phyloP scores from a whole-genome alignment of 177 flowering plant genomes.

The Vitis hybrid region DNA sequence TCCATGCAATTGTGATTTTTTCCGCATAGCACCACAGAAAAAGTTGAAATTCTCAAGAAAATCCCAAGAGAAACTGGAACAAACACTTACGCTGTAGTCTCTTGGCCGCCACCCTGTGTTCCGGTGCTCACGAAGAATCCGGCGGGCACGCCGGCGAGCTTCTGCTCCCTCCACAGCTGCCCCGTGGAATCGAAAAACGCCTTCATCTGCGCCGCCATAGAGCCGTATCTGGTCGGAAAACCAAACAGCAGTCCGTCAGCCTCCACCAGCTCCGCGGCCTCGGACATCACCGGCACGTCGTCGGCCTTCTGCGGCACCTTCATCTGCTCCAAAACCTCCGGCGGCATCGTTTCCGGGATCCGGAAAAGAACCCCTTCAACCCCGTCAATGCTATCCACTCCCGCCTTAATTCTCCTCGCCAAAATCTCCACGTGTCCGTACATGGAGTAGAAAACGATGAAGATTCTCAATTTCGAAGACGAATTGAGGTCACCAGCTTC shows the following conservation, averaged over 20 bases:
- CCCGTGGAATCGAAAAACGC: conserved; percentile 93
- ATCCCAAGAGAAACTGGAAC: neutral
- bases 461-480: conserved; percentile 44
- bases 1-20: too few species aligned
- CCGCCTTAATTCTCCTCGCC: conserved; percentile 79
- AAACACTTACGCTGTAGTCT: conserved; percentile 84
- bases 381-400: conserved; percentile 75
- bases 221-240: conserved; percentile 93
- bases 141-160: conserved; percentile 90
- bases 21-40: too few species aligned
- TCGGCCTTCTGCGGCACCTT: conserved; percentile 63
- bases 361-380: conserved; percentile 67
- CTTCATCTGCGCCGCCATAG: conserved; percentile 98
- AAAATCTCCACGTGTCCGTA: conserved; percentile 84
- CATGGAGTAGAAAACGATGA: conserved; percentile 86
- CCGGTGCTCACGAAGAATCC: conserved; percentile 98
- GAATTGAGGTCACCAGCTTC: too few species aligned
- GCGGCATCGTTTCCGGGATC: conserved; percentile 71
- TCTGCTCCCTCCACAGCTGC: conserved; percentile 81
- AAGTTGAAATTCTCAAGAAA: too few species aligned
- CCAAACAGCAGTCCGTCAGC: conserved; percentile 91
- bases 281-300: conserved; percentile 58
- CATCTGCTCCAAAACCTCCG: conserved; percentile 70
- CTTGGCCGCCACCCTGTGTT: conserved; percentile 98
- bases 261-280: conserved; percentile 48